phyloP scores from a whole-genome alignment of 371 early-diverging fungal genomes.

The Amoeboaphelidium occidentale region DNA sequence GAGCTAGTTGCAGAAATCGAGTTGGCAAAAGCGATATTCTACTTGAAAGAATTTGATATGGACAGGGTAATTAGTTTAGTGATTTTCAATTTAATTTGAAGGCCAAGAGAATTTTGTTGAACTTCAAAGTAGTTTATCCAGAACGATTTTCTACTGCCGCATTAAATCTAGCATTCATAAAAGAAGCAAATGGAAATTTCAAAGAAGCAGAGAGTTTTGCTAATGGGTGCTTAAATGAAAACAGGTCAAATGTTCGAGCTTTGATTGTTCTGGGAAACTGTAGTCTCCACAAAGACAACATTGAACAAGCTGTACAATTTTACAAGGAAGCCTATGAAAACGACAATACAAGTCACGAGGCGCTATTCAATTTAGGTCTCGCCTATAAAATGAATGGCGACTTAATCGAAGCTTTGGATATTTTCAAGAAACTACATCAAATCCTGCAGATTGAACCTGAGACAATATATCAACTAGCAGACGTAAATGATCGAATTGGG shows the following conservation, averaged over 20 bases:
- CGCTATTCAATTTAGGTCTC: constrained; percentile 23
- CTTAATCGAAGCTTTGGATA: constrained; percentile 13
- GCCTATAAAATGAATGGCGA: constrained; percentile 13
- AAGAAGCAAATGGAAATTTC: constrained; percentile 19
- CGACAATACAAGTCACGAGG: constrained; percentile 23
- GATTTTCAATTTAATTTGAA: background rate
- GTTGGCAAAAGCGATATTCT: constrained; percentile 24
- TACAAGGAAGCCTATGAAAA: constrained; percentile 20
- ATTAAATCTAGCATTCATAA: constrained; percentile 22
- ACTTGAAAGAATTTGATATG: constrained; percentile 18
- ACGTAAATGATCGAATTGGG: constrained; percentile 20
- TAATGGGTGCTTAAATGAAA: constrained; percentile 15
- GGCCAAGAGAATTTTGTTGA: constrained; percentile 20
- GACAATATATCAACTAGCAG: constrained; percentile 24
- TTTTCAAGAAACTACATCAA: constrained; percentile 24
- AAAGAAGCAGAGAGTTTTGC: constrained; percentile 22
- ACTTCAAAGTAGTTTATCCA: constrained; percentile 21
- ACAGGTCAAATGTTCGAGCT: constrained; percentile 26
- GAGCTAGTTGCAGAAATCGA: constrained; percentile 22
- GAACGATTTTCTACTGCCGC: constrained; percentile 20
- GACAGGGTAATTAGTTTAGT: constrained; percentile 7
- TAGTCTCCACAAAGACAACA: constrained; percentile 6
- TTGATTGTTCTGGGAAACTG: constrained; percentile 20
- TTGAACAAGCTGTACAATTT: constrained; percentile 14
- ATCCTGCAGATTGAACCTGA: constrained; percentile 20